Evolutionary conservation across 768 basidiomycete genomes (phyloP), one percentile per base, ranked within the genome.

Genomic region (Candolleomyces eurysporus): DNA sequence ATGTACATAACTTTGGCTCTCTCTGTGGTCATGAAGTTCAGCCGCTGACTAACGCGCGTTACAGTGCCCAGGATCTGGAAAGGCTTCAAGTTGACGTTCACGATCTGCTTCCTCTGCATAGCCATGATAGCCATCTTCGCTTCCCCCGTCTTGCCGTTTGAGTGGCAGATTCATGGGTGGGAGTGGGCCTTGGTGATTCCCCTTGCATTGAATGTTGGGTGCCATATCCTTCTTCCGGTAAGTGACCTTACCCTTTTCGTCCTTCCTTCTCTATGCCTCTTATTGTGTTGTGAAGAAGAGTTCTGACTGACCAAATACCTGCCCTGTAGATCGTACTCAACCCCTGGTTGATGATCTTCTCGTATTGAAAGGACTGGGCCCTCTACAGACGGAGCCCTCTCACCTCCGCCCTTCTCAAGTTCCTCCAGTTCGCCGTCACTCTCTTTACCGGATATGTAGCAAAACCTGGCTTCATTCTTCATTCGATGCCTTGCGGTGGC

Each of bases 331-430:
- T 95, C 64, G 86, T 91, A 2, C 80, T 94, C 59, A 94, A 94
- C 67, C 92, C 91, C 0, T 91, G 88, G 88, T 75, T 93, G 62
- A 91, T 91, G 89, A 89, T 91, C 61, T 93, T 92, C 74, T 88
- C 86, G 1, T 84, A 79, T 62, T 84, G 66, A 76, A 63, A 21
- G n/a, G 43, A 14, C 30, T 22, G 5, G 36, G 13, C 22, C 22
- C 17, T 40, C 54, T 52, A 39, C 40, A n/a, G 36, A 36, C 36
- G 36, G 6, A 7, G 36, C 36, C 36, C 36, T 36, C 36, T 36
- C 36, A 36, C 36, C 36, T 36, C 36, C 36, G 36, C 36, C 36
- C 36, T 36, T 36, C 36, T 36, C 36, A 36, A 36, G 36, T 36
- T 36, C 36, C 36, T 11, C 11, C 36, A 36, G 36, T 36, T 36